Evolutionary conservation across 768 basidiomycete species (phyloP), one percentile per base, ranked within the genome.

Genomic region (Mrakia blollopis): DNA sequence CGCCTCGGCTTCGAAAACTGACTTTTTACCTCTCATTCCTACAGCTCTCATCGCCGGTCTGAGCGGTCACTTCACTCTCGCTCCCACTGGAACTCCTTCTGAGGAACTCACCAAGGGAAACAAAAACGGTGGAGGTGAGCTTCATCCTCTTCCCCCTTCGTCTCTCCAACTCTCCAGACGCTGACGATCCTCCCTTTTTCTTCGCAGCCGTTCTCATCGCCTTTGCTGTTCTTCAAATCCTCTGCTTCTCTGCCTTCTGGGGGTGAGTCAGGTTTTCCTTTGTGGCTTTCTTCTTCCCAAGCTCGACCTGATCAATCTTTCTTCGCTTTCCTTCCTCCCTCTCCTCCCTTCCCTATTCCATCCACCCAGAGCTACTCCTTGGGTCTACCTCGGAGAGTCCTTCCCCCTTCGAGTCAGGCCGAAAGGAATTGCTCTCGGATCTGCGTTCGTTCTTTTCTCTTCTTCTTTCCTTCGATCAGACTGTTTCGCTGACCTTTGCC

Each of bases 351-450:
- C 87, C 8, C 91, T 87, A 82, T 88, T 87, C 3, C 87, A 89
- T 39, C 23, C 25, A 13, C 25, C 18, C 47, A 47, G 67, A 25
- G 67, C 71, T 23, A 69, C 65, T 9, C 80, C 80, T 30, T 79
- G 80, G 80, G 78, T 78, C 10, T 75, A 78, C 73, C 78, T 76
- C 23, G 74, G 76, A 72, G 91, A 92, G 85, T 89, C 88, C 28
- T 92, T 92, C 87, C 92, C 91, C 21, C 88, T 92, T 32, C 89
- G 91, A 67, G 90, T 93, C 63, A 87, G 91, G 75, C 87, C 92
- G 9, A 92, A 92, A 83, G 86, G 87, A 79, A 92, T 92, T 81
- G 91, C 91, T 0, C 85, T 92, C n/a, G 90, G 90, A 13, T 89
- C 89, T 60, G 87, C 87, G 0, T 85, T 50, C 47, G 47, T 50